Percentiles rank a stretch among this genome's conserved stretches.
Evolutionary conservation across 177 flowering plant species (phyloP).

Genomic region (Vitis hybrid): DNA sequence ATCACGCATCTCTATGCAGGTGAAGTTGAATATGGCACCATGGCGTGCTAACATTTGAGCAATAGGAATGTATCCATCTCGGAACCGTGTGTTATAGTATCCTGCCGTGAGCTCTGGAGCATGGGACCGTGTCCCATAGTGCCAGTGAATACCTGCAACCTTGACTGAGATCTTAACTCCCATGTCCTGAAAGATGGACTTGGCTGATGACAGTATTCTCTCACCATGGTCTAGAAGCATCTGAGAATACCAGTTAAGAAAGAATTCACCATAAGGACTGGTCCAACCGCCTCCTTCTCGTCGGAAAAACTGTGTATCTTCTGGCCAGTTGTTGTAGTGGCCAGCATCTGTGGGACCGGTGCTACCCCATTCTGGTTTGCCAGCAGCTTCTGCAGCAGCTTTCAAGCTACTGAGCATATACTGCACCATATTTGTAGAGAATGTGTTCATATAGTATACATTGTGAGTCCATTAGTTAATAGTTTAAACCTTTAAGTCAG

Average conservation of each 20-base stretch:
- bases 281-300: conserved; percentile 88
- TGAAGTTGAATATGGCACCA: conserved; percentile 86
- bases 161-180: conserved; percentile 84
- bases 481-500: no score
- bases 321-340: conserved; percentile 93
- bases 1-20: conserved; percentile 96
- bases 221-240: conserved; percentile 91
- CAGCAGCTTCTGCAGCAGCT: conserved; percentile 84
- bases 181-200: conserved; percentile 39
- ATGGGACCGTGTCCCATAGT: conserved; percentile 87
- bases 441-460: no score
- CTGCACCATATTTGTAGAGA: conserved; percentile 33
- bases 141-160: conserved; percentile 97
- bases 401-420: conserved; percentile 77
- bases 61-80: conserved; percentile 86
- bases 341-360: conserved; percentile 96
- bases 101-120: conserved; percentile 99
- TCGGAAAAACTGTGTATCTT: conserved; percentile 76
- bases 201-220: conserved; percentile 61
- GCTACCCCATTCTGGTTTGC: conserved; percentile 88
- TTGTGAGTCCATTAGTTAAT: no score
- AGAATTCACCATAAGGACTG: conserved; percentile 76
- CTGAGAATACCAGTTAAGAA: conserved; percentile 90
- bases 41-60: conserved; percentile 88
- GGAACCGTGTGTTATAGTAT: conserved; percentile 83